Percentiles rank a stretch among this genome's conserved stretches.
phyloP scores from a whole-genome alignment of 768 basidiomycete species.

The Hericium coralloides region DNA sequence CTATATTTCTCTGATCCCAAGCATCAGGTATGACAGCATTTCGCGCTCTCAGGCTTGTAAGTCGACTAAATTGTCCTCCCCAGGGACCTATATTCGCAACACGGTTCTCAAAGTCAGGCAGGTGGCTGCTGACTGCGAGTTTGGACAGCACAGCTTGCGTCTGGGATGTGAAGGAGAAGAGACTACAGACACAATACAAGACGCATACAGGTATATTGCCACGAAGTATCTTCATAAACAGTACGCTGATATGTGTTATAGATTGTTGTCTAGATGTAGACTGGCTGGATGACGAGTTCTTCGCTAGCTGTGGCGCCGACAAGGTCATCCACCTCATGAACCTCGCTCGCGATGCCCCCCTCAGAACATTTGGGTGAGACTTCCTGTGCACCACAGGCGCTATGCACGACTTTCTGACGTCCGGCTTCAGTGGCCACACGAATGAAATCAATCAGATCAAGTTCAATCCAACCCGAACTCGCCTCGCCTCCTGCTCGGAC shows the following conservation, averaged over 20 bases:
- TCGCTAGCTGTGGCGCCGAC: conserved; percentile 71
- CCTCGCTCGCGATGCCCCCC: conserved; percentile 40
- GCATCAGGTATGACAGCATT: conserved; percentile 45
- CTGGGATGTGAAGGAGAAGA: conserved; percentile 64
- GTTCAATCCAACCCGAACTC: conserved; percentile 54
- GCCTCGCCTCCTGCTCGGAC: conserved; percentile 75
- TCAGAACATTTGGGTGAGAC: conserved; percentile 56
- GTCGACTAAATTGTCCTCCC: background rate
- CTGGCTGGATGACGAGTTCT: conserved; percentile 64
- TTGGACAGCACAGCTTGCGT: conserved; percentile 70
- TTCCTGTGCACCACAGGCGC: background rate
- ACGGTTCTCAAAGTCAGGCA: conserved; percentile 65
- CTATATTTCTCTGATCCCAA: conserved; percentile 52
- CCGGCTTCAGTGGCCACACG: conserved; percentile 48
- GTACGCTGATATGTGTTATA: conserved; percentile 15
- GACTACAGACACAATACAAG: conserved; percentile 52
- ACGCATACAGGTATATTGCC: conserved; percentile 45
- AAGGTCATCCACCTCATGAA: conserved; percentile 51
- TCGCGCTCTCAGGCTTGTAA: background rate
- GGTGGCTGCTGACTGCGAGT: conserved; percentile 69
- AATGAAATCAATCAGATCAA: conserved; percentile 76
- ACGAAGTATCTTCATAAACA: background rate
- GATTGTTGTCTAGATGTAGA: conserved; percentile 78
- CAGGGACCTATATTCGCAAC: conserved; percentile 78
- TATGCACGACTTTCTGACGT: background rate